Percentiles rank a stretch among this genome's conserved stretches.
Conservation (phyloP, 2,329 filamentous ascomycete species). For the Scedosporium apiospermum region DNA sequence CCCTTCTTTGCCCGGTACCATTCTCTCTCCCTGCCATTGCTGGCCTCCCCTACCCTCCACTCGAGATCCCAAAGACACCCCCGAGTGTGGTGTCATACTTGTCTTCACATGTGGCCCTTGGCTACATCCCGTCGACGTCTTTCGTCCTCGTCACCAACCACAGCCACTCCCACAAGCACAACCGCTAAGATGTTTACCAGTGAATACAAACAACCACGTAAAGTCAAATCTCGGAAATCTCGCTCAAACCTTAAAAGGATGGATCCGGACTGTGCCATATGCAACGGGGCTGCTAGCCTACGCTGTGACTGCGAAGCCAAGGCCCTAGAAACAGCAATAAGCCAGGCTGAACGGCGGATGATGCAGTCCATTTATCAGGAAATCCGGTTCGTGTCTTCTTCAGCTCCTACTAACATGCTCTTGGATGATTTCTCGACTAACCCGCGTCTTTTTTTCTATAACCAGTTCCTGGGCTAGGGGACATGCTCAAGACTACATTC, state of each 20-base stretch:
- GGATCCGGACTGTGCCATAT: slow-evolving; percentile 63
- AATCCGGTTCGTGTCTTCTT: slow-evolving; percentile 42
- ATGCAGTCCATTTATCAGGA: slow-evolving; percentile 54
- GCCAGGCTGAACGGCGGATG: slow-evolving; percentile 53
- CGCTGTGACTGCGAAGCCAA: slow-evolving; percentile 59
- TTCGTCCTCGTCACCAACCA: not conserved
- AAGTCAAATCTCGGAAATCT: slow-evolving; percentile 9
- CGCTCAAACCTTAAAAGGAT: slow-evolving; percentile 40
- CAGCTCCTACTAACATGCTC: not conserved
- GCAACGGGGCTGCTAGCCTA: slow-evolving; percentile 46
- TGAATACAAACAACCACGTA: slow-evolving; percentile 20
- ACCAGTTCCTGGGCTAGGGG: slow-evolving; percentile 52
- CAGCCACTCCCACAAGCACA: slow-evolving; percentile 16
- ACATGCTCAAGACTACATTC: slow-evolving; percentile 59
- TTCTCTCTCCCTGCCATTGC: not conserved
- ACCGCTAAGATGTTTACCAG: slow-evolving; percentile 39
- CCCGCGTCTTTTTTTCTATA: slow-evolving; percentile 2
- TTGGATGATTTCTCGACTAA: not conserved
- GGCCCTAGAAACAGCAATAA: slow-evolving; percentile 51
- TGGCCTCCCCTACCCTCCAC: not conserved
- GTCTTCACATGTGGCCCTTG: not conserved
- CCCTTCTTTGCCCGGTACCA: slow-evolving; percentile 20
- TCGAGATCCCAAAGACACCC: not conserved
- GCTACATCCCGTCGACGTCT: not conserved
- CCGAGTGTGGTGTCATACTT: not conserved